Evolutionary conservation across 352 stramenopile species (phyloP), one percentile per base, ranked within the genome.

Genomic region (Phytophthora europaea): DNA sequence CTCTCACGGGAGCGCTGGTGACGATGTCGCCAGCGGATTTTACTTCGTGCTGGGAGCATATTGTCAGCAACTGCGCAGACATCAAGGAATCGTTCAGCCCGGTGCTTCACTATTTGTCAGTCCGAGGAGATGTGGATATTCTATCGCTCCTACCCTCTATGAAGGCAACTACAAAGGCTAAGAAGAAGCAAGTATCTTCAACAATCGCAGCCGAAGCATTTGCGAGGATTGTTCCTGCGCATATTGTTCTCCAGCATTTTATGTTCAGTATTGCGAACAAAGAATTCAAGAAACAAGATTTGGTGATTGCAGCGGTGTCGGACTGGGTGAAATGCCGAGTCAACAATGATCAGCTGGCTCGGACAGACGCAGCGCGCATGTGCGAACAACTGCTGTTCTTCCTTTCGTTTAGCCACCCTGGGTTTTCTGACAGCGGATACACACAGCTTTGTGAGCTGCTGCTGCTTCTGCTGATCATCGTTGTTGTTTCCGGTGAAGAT

Each of bases 381-480:
- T 88, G 80, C 33, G 81, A 91, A 28, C 81, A 87, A 62, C 26
- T 89, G 22, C 43, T 89, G 33, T 89, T 88, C 45, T 82, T 79
- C 12, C 66, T 91, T 52, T 67, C 65, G 2, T 67, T 55, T 40
- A 65, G 33, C n/a, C 23, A 61, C 16, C 4, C 40, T 10, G 18
- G 56, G 4, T 57, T 58, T 9, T n/a, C 54, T 15, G 28, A 69
- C 38, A 52, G 15, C 6, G 47, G 47, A 36, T 26, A 67, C 13
- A 22, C 33, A 16, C 55, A 62, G 31, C 60, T 90, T 6, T 89
- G 77, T 51, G 67, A 82, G 22, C 36, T 90, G 47, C 54, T 89
- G 26, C 47, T 80, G 10, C 59, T 79, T 5, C 45, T 87, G 28
- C 48, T 88, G 56, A 80, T 68, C 33, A 69, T 81, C 40, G 68